Percentiles rank a stretch among this genome's conserved stretches.
Conservation (phyloP, 2,329 filamentous ascomycete genomes). For the Elsinoe fawcettii region DNA sequence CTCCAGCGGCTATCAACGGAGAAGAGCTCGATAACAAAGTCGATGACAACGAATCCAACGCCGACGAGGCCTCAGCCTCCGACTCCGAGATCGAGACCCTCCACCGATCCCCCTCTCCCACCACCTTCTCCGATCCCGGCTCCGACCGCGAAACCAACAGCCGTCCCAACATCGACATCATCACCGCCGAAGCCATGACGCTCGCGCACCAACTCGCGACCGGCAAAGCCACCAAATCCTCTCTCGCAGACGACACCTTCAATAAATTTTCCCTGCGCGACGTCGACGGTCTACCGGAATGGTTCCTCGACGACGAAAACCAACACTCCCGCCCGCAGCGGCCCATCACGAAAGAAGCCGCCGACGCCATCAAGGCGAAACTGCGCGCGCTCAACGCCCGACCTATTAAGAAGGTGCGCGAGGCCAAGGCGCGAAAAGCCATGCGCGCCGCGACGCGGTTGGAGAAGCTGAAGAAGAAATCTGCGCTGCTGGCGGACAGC, state of each 20-base stretch:
- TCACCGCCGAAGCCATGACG: conserved; percentile 99
- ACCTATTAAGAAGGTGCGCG: conserved; percentile 97
- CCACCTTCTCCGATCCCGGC: conserved; percentile 41
- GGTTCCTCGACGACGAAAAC: conserved; percentile 91
- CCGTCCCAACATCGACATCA: conserved; percentile 83
- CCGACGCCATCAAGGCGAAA: conserved; percentile 90
- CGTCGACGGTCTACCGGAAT: conserved; percentile 84
- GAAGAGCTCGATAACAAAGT: conserved; percentile 27
- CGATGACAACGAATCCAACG: conserved; percentile 29
- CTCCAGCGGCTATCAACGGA: conserved; percentile 28
- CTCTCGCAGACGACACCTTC: conserved; percentile 84
- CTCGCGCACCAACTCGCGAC: conserved; percentile 86
- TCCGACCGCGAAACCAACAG: conserved; percentile 45
- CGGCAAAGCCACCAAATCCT: conserved; percentile 68
- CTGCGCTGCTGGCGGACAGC: conserved; percentile 77
- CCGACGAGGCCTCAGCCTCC: conserved; percentile 40
- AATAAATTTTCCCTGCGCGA: conserved; percentile 91
- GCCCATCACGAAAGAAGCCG: conserved; percentile 86
- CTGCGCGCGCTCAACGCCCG: conserved; percentile 84
- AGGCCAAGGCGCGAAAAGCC: conserved; percentile 95
- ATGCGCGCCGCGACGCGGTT: conserved; percentile 83
- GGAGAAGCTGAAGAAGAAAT: conserved; percentile 96
- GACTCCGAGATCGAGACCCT: conserved; percentile 58
- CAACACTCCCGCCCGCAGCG: conserved; percentile 76
- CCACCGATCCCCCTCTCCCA: conserved; percentile 53